Evolutionary conservation across 768 basidiomycete species (phyloP).

Genomic region (Lactarius sanguifluus): DNA sequence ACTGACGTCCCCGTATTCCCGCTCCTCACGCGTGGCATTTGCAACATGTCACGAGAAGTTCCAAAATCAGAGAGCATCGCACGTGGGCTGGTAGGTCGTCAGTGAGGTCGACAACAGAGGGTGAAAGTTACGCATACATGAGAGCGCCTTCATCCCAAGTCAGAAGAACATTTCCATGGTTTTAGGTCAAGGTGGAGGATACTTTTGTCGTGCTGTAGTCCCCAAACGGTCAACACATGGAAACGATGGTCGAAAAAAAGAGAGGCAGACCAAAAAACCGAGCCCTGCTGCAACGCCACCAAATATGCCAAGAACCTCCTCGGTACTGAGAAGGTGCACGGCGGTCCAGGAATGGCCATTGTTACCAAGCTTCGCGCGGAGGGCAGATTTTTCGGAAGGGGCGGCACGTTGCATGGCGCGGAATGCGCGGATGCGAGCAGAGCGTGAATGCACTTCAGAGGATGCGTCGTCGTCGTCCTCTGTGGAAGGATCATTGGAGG

Average conservation of each 20-base stretch:
- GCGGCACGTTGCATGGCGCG: constrained; percentile 64
- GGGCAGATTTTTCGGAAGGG: constrained; percentile 60
- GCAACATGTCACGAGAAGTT: constrained; percentile 88
- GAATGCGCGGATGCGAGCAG: constrained; percentile 75
- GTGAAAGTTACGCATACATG: constrained; percentile 50
- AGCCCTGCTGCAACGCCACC: constrained; percentile 85
- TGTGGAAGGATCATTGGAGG: constrained; percentile 48
- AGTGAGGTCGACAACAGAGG: not conserved
- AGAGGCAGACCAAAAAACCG: constrained; percentile 70
- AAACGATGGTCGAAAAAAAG: too few species aligned
- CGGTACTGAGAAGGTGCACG: constrained; percentile 80
- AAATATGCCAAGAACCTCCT: constrained; percentile 81
- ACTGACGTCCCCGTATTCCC: constrained; percentile 95
- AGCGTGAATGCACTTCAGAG: constrained; percentile 47
- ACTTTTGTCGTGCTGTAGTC: constrained; percentile 68
- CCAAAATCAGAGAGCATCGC: constrained; percentile 97
- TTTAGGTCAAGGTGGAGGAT: constrained; percentile 94
- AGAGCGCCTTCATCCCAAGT: constrained; percentile 87
- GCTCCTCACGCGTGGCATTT: constrained; percentile 62
- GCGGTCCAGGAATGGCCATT: constrained; percentile 56
- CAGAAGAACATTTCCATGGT: constrained; percentile 87
- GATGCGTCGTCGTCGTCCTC: constrained; percentile 30
- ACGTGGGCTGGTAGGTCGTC: constrained; percentile 59
- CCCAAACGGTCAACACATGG: not conserved
- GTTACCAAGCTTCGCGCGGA: constrained; percentile 50